Conservation (phyloP, 306 rosid genomes). For the Lotus japonicus region DNA sequence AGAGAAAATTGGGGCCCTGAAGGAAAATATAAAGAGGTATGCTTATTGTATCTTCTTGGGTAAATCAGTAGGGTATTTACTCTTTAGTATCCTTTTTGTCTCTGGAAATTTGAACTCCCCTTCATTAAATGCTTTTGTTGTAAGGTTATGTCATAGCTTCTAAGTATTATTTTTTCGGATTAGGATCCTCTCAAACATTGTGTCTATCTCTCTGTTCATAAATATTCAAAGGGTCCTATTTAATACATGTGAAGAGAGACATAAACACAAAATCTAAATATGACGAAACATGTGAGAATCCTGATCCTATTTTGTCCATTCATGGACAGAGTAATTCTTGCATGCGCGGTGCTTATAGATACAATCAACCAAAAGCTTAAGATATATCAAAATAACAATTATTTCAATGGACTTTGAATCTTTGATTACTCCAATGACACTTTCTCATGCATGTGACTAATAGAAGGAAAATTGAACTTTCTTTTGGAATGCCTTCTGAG, state of each 20-base stretch:
- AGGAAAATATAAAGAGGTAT: constrained; percentile 50
- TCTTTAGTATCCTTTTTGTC: neutral
- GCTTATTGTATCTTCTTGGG: constrained; percentile 9
- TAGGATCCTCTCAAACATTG: too few relatives aligned
- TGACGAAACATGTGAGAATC: too few relatives aligned
- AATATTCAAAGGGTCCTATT: too few relatives aligned
- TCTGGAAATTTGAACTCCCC: neutral
- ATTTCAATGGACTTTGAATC: too few relatives aligned
- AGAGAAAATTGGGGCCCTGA: constrained; percentile 65
- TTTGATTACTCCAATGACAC: neutral
- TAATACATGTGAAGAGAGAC: too few relatives aligned
- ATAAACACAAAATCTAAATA: too few relatives aligned
- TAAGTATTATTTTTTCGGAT: neutral
- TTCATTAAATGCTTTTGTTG: neutral
- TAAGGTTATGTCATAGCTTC: neutral
- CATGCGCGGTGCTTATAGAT: neutral
- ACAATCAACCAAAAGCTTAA: neutral
- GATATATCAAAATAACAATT: neutral
- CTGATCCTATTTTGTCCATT: too few relatives aligned
- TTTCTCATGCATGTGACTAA: neutral
- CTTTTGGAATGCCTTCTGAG: neutral
- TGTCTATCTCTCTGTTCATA: too few relatives aligned
- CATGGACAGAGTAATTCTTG: neutral
- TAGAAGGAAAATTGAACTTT: neutral
- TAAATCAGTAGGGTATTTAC: neutral